A percentile compares a stretch with the other conserved stretches of the same genome.
Conservation (phyloP, 2,329 filamentous ascomycete species). For the Apiospora kogelbergensis region DNA sequence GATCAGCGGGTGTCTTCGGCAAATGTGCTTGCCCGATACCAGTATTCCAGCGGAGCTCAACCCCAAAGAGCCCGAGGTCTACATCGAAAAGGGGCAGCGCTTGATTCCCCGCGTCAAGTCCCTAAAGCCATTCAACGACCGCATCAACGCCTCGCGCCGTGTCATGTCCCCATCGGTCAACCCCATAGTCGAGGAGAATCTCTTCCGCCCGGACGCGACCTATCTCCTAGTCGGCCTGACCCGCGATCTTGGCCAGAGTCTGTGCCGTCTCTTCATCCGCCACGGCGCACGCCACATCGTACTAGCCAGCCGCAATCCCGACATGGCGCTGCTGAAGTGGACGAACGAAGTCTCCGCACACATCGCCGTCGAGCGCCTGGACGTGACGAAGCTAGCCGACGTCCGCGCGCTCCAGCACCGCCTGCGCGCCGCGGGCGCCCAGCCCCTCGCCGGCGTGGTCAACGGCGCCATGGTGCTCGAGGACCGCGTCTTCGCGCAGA, state of each 20-base stretch:
- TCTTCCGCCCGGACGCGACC: slow-evolving; percentile 34
- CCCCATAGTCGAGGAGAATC: slow-evolving; percentile 21
- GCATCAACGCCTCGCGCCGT: slow-evolving; percentile 38
- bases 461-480: slow-evolving; percentile 48
- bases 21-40: slow-evolving; percentile 11
- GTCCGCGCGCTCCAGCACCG: slow-evolving; percentile 29
- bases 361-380: slow-evolving; percentile 26
- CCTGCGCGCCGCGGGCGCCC: slow-evolving; percentile 21
- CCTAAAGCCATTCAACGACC: slow-evolving; percentile 36
- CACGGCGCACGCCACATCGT: slow-evolving; percentile 40
- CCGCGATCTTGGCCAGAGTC: slow-evolving; percentile 44
- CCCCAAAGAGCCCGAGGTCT: slow-evolving; percentile 37
- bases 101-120: slow-evolving; percentile 41
- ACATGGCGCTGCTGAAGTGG: slow-evolving; percentile 30
- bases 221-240: slow-evolving; percentile 43
- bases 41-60: slow-evolving; percentile 21
- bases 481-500: slow-evolving; percentile 41
- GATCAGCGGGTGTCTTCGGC: slow-evolving; percentile 22
- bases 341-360: slow-evolving; percentile 27
- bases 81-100: slow-evolving; percentile 33
- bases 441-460: slow-evolving; percentile 38
- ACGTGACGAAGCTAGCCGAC: slow-evolving; percentile 25
- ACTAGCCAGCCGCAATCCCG: slow-evolving; percentile 39
- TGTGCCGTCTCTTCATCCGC: slow-evolving; percentile 37
- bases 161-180: slow-evolving; percentile 29